Evolutionary conservation across 352 stramenopile genomes (phyloP).

Genomic region (Phytophthora cactorum): DNA sequence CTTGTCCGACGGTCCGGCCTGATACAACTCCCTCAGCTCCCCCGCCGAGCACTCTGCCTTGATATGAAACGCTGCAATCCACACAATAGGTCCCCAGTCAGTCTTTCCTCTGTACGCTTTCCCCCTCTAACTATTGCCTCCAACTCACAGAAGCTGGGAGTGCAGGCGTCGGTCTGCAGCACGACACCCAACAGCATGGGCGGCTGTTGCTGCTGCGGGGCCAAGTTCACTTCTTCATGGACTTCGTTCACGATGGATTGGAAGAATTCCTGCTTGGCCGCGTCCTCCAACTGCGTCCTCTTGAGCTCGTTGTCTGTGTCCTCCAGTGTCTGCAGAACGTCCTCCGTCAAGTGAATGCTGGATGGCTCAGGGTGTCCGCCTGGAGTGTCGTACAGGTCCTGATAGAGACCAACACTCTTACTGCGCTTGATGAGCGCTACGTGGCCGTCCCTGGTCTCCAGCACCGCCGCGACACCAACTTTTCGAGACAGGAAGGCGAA

Average conservation of each 20-base stretch:
- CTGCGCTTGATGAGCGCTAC: constrained; percentile 78
- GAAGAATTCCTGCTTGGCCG: constrained; percentile 59
- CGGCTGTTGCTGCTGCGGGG: constrained; percentile 37
- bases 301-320: constrained; percentile 2
- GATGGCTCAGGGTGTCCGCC: constrained; percentile 80
- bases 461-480: constrained; percentile 72
- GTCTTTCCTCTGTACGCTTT: not conserved
- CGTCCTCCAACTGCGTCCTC: constrained; percentile 33
- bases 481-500: constrained; percentile 79
- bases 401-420: constrained; percentile 71
- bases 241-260: constrained; percentile 77
- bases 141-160: constrained; percentile 77
- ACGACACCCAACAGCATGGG: constrained; percentile 77
- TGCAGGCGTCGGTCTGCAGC: constrained; percentile 68
- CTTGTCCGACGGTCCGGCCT: constrained; percentile 48
- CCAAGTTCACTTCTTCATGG: constrained; percentile 82
- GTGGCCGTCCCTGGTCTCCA: constrained; percentile 69
- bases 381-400: constrained; percentile 76
- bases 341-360: constrained; percentile 41
- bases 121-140: not conserved
- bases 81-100: not conserved
- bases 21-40: constrained; percentile 51
- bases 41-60: constrained; percentile 41
- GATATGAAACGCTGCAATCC: constrained; percentile 62
- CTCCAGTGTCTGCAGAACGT: constrained; percentile 36